A percentile compares a stretch with the other conserved stretches of the same genome.
Evolutionary conservation across 345 rosid species (phyloP).

Genomic region (Ceriops tagal): DNA sequence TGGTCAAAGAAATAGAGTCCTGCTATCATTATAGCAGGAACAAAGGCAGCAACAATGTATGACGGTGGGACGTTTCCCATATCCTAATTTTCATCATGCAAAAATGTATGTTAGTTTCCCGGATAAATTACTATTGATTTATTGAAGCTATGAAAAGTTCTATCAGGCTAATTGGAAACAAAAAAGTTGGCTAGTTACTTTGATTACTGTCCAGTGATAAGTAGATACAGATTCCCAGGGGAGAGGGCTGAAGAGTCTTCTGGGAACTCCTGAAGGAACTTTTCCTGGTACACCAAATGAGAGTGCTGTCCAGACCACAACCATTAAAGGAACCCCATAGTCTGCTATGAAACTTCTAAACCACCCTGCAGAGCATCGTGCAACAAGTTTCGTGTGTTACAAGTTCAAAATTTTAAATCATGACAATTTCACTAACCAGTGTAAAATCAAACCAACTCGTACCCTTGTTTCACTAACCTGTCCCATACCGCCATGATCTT

Average conservation of each 20-base stretch:
- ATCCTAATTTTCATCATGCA: slow-evolving; percentile 42
- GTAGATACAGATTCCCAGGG: slow-evolving; percentile 60
- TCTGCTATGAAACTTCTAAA: slow-evolving; percentile 65
- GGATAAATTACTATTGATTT: neutral
- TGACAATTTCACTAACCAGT: neutral
- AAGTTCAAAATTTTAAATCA: neutral
- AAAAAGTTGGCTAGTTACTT: slow-evolving; percentile 30
- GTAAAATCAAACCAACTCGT: too few relatives aligned
- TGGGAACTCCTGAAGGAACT: slow-evolving; percentile 71
- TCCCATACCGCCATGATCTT: slow-evolving; percentile 69
- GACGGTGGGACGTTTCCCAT: slow-evolving; percentile 60
- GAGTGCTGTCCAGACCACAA: slow-evolving; percentile 69
- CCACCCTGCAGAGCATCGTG: slow-evolving; percentile 35
- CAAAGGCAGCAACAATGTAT: slow-evolving; percentile 62
- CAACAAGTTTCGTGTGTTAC: slow-evolving; percentile 4
- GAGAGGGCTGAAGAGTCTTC: slow-evolving; percentile 72
- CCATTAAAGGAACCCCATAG: slow-evolving; percentile 87
- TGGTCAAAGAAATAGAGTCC: slow-evolving; percentile 86
- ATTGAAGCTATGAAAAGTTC: neutral
- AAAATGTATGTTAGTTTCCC: neutral
- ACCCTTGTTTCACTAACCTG: slow-evolving; percentile 37
- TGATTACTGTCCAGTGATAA: slow-evolving; percentile 69
- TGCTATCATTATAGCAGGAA: slow-evolving; percentile 78
- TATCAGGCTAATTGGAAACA: too few relatives aligned
- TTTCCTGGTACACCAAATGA: slow-evolving; percentile 44